These are phyloP conservation scores for Pseudonectria foliicola DNA, from an alignment of 2,329 filamentous ascomycete species.

Conservation along the genomic window DNA sequence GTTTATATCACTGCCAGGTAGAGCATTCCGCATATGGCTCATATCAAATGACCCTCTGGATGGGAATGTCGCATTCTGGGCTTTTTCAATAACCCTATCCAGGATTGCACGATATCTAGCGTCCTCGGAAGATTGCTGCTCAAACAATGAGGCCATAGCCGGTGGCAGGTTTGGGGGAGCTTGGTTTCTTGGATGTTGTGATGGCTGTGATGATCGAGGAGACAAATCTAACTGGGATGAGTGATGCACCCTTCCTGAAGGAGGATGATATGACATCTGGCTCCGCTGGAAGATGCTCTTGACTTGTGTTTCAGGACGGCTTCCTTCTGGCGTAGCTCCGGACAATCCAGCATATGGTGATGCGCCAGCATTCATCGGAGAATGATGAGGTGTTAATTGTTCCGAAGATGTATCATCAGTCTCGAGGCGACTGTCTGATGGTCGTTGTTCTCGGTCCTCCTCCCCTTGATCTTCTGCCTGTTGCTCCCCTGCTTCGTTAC, in stretches of 20 bases:
- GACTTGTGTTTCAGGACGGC: conserved; percentile 1
- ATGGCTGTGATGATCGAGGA: conserved; percentile 1
- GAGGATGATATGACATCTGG: conserved; percentile 2
- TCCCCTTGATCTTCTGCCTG: not conserved
- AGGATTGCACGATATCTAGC: conserved; percentile 5
- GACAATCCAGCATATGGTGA: not conserved
- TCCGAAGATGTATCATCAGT: not conserved
- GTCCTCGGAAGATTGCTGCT: conserved; percentile 1
- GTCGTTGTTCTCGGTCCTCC: not conserved
- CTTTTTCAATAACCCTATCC: conserved; percentile 4
- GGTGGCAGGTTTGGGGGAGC: conserved; percentile 1
- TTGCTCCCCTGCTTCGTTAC: fast-evolving
- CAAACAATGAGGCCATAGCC: not conserved
- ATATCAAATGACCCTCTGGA: conserved; percentile 7
- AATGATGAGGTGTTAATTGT: conserved; percentile 4
- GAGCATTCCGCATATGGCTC: conserved; percentile 2
- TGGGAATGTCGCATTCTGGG: conserved; percentile 9
- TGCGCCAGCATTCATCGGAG: not conserved
- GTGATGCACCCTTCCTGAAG: not conserved
- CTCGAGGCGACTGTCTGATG: not conserved
- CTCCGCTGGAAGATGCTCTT: conserved; percentile 2
- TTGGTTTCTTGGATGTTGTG: not conserved
- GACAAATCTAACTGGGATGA: not conserved
- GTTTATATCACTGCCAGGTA: not conserved
- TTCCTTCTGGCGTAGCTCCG: not conserved